Percentiles rank a stretch among this genome's conserved stretches.
Conservation (phyloP, 495 filamentous ascomycete genomes). For the Tuber borchii region DNA sequence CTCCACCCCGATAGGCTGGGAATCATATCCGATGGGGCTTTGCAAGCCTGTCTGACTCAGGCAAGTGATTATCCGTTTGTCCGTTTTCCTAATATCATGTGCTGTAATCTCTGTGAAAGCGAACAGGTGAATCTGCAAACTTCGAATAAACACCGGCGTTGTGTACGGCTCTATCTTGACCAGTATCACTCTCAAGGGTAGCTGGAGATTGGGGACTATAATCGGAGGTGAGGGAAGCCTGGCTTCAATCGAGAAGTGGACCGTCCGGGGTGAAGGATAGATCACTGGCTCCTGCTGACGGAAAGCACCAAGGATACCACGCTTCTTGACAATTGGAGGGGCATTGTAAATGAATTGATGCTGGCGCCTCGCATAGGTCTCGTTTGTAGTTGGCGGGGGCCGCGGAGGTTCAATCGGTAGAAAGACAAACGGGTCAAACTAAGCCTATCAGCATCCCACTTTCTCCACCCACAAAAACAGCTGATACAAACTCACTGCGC, state of each 20-base stretch:
- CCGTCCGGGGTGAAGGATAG: not conserved
- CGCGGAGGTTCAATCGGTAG: conserved; percentile 86
- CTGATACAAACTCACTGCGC: conserved; percentile 18
- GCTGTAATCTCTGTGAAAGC: conserved; percentile 71
- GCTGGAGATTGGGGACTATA: conserved; percentile 74
- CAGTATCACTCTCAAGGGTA: conserved; percentile 73
- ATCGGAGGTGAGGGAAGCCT: conserved; percentile 83
- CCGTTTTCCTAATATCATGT: conserved; percentile 60
- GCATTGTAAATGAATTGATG: conserved; percentile 60
- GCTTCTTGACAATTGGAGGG: conserved; percentile 48
- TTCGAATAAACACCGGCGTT: conserved; percentile 64
- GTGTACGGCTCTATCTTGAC: conserved; percentile 61
- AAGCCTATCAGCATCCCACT: conserved; percentile 2
- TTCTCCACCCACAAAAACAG: not conserved
- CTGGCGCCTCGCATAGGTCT: conserved; percentile 74
- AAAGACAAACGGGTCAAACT: conserved; percentile 66
- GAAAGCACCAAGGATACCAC: conserved; percentile 49
- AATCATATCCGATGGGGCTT: conserved; percentile 23
- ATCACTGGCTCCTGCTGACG: conserved; percentile 17
- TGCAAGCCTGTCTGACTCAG: conserved; percentile 17
- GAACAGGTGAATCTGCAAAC: conserved; percentile 71
- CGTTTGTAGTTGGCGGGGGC: conserved; percentile 58
- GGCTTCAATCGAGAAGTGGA: conserved; percentile 60
- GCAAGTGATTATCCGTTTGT: conserved; percentile 48
- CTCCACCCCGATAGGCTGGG: conserved; percentile 59